Conservation (phyloP, 495 filamentous ascomycete species). For the Hypomontagnella submonticulosa region DNA sequence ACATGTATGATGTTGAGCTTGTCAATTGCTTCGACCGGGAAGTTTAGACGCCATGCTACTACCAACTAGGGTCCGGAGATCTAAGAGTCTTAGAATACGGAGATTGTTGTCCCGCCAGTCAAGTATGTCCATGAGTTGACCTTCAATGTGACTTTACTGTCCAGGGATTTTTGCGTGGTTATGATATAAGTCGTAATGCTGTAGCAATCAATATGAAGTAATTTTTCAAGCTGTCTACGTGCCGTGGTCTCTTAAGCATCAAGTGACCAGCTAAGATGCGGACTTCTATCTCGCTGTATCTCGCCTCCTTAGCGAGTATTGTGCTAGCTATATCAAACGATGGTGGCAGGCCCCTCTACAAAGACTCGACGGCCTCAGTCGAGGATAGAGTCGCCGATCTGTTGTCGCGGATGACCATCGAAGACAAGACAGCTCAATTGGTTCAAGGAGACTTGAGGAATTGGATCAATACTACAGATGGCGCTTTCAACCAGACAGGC, state of each 20-base stretch:
- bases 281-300: slow-evolving; percentile 1
- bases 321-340: slow-evolving; percentile 16
- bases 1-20: background rate
- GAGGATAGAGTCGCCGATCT: slow-evolving; percentile 72
- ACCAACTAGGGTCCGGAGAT: slow-evolving; percentile 9
- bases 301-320: slow-evolving; percentile 15
- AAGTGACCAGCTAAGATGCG: slow-evolving; percentile 18
- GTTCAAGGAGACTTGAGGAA: slow-evolving; percentile 76
- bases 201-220: background rate
- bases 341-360: slow-evolving; percentile 61
- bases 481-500: slow-evolving; percentile 70
- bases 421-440: slow-evolving; percentile 75
- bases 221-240: background rate
- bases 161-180: slow-evolving; percentile 14
- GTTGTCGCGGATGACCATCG: slow-evolving; percentile 73
- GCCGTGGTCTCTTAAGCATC: slow-evolving; percentile 1
- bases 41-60: background rate
- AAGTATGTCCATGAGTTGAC: slow-evolving; percentile 5
- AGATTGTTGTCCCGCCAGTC: slow-evolving; percentile 29
- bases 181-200: slow-evolving; percentile 23
- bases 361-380: slow-evolving; percentile 67
- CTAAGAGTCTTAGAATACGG: slow-evolving; percentile 20
- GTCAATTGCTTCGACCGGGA: background rate
- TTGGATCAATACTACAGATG: slow-evolving; percentile 71
- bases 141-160: slow-evolving; percentile 26